Base-by-base conservation (phyloP, 2,329 filamentous ascomycete genomes). In the Ustulina deusta region DNA sequence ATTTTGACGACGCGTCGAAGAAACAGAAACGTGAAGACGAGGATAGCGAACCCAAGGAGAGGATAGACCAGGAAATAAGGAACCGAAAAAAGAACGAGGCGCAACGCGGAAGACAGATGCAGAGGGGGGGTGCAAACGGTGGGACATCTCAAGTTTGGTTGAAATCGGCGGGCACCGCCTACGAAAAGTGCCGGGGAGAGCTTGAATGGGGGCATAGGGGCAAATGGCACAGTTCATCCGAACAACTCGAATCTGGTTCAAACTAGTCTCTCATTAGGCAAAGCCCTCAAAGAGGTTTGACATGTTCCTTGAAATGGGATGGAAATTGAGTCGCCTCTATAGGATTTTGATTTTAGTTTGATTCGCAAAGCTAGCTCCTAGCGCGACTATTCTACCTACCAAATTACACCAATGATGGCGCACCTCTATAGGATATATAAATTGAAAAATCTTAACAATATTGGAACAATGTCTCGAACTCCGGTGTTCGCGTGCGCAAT, bases 141-240 rank as follows among this genome's bases (percentile, higher is more conserved):
- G 38, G 55, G 17, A 5, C 4, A 22, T 46, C 55, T 44, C 27
- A 32, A 46, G 25, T 22, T 13, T 32, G 17, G 34, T 32, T 22
- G 36, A 42, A 57, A 32, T 58, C 6, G 55, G 55, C 25, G 55
- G 38, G 17, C 40, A 58, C 25, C 6, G 38, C 55, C 27, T 58
- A 81, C 17, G 78, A 80, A 20, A 36, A 27, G 6, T 56, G 2
- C 34, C 13, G 22, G 36, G 36, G 4, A 29, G 34, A 56, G 20
- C 6, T 15, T 38, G n/a, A 38, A 40, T 13, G 32, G 2, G 6
- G 46, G 22, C 46, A 49, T 49, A 6, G 17, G 17, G 3, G 7
- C 27, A 11, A 2, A 51, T n/a, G 29, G 32, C 51, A 38, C n/a
- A 20, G n/a, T 13, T 54, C n/a, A n/a, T n/a, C n/a, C n/a, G n/a